These are phyloP conservation scores for Hymenoscyphus fraxineus DNA, from an alignment of 2,329 filamentous ascomycete species.

Conservation along the genomic window DNA sequence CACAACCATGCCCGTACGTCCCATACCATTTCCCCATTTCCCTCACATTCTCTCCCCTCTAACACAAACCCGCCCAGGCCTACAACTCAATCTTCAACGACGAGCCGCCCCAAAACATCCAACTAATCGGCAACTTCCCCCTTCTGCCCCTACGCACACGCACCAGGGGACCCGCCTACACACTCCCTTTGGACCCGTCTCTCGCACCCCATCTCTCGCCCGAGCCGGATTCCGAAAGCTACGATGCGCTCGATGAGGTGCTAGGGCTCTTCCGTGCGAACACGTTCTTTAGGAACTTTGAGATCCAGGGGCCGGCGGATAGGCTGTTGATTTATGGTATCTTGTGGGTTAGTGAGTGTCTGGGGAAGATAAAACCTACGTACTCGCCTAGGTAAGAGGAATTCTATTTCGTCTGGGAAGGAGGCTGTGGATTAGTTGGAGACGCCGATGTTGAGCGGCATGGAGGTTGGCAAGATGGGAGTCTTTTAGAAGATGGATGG, in stretches of 20 bases:
- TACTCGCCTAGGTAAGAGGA: constrained; percentile 58
- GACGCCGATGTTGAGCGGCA: no score
- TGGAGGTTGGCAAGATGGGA: no score
- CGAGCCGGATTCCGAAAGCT: constrained; percentile 85
- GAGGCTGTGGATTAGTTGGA: background rate
- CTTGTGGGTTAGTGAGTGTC: constrained; percentile 85
- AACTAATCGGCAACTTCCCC: constrained; percentile 81
- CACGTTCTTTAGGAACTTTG: constrained; percentile 98
- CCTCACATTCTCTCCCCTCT: background rate
- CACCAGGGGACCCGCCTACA: constrained; percentile 91
- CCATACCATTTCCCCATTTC: background rate
- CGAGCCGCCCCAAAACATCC: constrained; percentile 60
- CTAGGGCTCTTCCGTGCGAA: constrained; percentile 92
- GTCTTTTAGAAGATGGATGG: background rate
- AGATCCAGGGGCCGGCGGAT: constrained; percentile 95
- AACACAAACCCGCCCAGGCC: constrained; percentile 53
- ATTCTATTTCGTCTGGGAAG: background rate
- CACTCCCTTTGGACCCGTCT: constrained; percentile 57
- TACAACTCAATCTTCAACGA: constrained; percentile 97
- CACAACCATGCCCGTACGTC: constrained; percentile 19
- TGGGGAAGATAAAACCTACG: constrained; percentile 78
- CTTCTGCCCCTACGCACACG: constrained; percentile 91
- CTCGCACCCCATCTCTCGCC: constrained; percentile 49
- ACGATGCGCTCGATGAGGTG: constrained; percentile 94
- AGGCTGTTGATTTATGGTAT: constrained; percentile 95